These are phyloP conservation scores for Boechera divaricarpa DNA, from an alignment of 345 rosid species.

Conservation along the genomic window DNA sequence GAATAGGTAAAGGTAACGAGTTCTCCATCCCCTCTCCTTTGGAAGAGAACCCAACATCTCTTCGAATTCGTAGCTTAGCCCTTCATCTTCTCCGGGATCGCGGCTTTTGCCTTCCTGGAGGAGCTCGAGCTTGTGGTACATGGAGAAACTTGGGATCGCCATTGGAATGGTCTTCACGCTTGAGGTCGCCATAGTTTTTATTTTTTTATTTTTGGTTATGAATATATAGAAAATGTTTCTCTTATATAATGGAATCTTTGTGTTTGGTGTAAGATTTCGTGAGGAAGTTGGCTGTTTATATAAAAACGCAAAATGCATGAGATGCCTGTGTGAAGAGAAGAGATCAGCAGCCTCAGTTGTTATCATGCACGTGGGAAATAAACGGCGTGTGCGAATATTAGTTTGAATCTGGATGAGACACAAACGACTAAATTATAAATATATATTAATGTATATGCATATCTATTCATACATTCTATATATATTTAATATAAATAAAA, in stretches of 20 bases:
- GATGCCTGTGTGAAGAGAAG: slow-evolving; percentile 23
- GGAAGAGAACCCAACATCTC: slow-evolving; percentile 64
- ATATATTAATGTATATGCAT: too few relatives aligned
- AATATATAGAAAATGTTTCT: neutral
- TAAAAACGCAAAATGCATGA: slow-evolving; percentile 39
- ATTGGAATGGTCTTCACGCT: slow-evolving; percentile 37
- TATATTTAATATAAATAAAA: neutral
- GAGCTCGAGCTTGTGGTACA: slow-evolving; percentile 40
- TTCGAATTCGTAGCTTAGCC: slow-evolving; percentile 55
- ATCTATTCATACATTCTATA: too few relatives aligned
- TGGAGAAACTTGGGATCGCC: slow-evolving; percentile 31
- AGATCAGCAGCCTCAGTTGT: slow-evolving; percentile 19
- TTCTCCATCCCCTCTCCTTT: slow-evolving; percentile 71
- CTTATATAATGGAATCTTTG: neutral
- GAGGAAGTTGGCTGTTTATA: slow-evolving; percentile 42
- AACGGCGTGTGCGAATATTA: slow-evolving; percentile 28
- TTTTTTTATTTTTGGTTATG: neutral
- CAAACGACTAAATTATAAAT: neutral
- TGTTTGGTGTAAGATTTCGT: slow-evolving; percentile 24
- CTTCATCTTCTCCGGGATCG: slow-evolving; percentile 43
- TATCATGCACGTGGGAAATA: slow-evolving; percentile 32
- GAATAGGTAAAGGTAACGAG: slow-evolving; percentile 56
- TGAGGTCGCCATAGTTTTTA: slow-evolving; percentile 45
- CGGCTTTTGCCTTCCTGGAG: slow-evolving; percentile 19
- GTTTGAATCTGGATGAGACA: neutral